These are phyloP conservation scores for Cyclospora cayetanensis DNA, from an alignment of 169 alveolate genomes.

Conservation along the genomic window DNA sequence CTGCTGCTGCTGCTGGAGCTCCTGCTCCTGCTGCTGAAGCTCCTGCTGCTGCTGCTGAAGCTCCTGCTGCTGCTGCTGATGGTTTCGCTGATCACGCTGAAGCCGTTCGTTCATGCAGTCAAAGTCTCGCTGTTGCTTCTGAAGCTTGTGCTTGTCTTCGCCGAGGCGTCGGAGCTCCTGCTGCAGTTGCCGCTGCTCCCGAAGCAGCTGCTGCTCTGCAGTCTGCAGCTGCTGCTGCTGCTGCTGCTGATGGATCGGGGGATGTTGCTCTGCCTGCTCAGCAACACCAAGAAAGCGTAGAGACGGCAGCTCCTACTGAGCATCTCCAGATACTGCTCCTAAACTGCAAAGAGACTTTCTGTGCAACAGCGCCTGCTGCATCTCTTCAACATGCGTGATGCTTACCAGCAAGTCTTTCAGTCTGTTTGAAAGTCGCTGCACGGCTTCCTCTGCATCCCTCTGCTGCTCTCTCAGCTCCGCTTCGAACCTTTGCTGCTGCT, in stretches of 20 bases:
- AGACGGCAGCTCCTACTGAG: not conserved
- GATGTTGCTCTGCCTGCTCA: slow-evolving; percentile 1
- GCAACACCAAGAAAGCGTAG: not conserved
- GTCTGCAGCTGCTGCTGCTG: slow-evolving; percentile 4
- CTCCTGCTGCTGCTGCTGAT: slow-evolving; percentile 35
- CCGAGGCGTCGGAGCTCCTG: not conserved
- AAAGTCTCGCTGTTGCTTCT: slow-evolving; percentile 48
- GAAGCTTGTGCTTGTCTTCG: slow-evolving; percentile 18
- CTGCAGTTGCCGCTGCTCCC: slow-evolving; percentile 1
- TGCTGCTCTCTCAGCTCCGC: slow-evolving; percentile 23
- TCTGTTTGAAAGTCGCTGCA: slow-evolving; percentile 1
- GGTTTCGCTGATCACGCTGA: not conserved
- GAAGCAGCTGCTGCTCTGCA: slow-evolving; percentile 35
- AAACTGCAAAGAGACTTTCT: not conserved
- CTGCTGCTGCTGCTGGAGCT: slow-evolving; percentile 40
- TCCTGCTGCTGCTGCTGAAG: slow-evolving; percentile 56
- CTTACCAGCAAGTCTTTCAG: not conserved
- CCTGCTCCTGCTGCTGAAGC: slow-evolving; percentile 2
- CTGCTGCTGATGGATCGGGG: not conserved
- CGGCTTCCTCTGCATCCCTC: slow-evolving; percentile 37
- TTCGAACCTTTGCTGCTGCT: slow-evolving; percentile 24
- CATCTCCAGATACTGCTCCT: too few relatives aligned
- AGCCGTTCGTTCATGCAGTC: slow-evolving; percentile 22
- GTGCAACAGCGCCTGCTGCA: not conserved
- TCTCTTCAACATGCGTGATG: not conserved